phyloP scores from a whole-genome alignment of 805 yeast species.

The Lachancea waltii region DNA sequence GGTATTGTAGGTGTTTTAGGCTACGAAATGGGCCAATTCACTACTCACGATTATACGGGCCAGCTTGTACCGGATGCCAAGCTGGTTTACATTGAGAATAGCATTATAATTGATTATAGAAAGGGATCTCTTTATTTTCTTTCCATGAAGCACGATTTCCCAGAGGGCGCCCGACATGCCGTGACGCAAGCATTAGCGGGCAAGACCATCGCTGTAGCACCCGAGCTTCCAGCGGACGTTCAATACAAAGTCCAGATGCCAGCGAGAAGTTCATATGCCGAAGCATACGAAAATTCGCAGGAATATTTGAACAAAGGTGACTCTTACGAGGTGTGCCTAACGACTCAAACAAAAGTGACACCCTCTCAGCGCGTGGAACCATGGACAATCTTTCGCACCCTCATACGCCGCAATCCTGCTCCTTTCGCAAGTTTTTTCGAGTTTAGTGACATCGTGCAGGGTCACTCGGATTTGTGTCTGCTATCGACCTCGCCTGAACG shows the following conservation, averaged over 20 bases:
- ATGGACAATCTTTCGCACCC: slow-evolving; percentile 75
- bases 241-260: slow-evolving; percentile 42
- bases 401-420: slow-evolving; percentile 75
- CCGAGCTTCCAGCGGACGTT: slow-evolving; percentile 29
- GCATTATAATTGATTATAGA: slow-evolving; percentile 48
- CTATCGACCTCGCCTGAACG: slow-evolving; percentile 94
- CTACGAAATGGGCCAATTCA: slow-evolving; percentile 75
- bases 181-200: slow-evolving; percentile 6
- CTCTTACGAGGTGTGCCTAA: slow-evolving; percentile 88
- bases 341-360: slow-evolving; percentile 60
- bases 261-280: slow-evolving; percentile 43
- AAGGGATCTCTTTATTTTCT: slow-evolving; percentile 44
- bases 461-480: slow-evolving; percentile 43
- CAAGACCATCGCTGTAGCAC: slow-evolving; percentile 15
- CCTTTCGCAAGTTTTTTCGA: slow-evolving; percentile 83
- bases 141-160: slow-evolving; percentile 41
- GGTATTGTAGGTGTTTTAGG: slow-evolving; percentile 83
- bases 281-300: slow-evolving; percentile 59
- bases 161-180: slow-evolving; percentile 11
- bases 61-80: slow-evolving; percentile 63
- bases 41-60: slow-evolving; percentile 26
- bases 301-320: slow-evolving; percentile 68
- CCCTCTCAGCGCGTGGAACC: slow-evolving; percentile 47
- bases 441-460: slow-evolving; percentile 35
- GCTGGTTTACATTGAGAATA: slow-evolving; percentile 62